Percentiles rank a stretch among this genome's conserved stretches.
phyloP scores from a whole-genome alignment of 257 asterid species.

The Prunella vulgaris region DNA sequence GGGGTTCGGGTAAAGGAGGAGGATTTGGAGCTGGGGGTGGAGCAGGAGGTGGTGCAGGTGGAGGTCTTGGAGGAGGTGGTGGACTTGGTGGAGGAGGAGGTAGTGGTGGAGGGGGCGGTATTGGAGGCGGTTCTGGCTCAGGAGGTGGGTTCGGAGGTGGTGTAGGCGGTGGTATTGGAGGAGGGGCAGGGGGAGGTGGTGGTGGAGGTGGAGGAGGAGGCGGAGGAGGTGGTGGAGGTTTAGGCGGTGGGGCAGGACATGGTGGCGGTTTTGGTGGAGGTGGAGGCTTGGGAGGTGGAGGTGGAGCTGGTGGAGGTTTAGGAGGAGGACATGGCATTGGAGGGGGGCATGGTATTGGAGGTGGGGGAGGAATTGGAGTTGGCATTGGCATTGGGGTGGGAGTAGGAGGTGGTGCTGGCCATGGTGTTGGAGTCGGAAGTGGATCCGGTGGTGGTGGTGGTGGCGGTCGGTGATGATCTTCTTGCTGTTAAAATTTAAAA shows the following conservation, averaged over 20 bases:
- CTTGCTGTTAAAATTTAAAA: not conserved
- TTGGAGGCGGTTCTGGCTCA: constrained; percentile 27
- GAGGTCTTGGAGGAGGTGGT: constrained; percentile 21
- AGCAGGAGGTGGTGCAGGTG: constrained; percentile 27
- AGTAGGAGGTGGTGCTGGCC: constrained; percentile 32
- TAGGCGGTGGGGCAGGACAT: too few relatives aligned
- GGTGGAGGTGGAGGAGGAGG: constrained; percentile 29
- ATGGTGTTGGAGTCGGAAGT: constrained; percentile 30
- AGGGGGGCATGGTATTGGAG: constrained; percentile 23
- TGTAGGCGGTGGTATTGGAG: too few relatives aligned
- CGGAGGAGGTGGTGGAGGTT: constrained; percentile 30
- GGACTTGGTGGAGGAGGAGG: constrained; percentile 32
- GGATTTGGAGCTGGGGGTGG: constrained; percentile 33
- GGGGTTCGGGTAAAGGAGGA: constrained; percentile 24
- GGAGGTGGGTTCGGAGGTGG: constrained; percentile 40
- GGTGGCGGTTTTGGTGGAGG: too few relatives aligned
- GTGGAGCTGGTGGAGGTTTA: constrained; percentile 18
- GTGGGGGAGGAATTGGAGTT: constrained; percentile 28
- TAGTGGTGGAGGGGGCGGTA: constrained; percentile 29
- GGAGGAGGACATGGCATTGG: constrained; percentile 23
- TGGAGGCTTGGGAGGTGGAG: constrained; percentile 29
- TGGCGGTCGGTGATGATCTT: constrained; percentile 25
- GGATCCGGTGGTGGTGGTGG: constrained; percentile 33
- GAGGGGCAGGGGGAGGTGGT: constrained; percentile 33
- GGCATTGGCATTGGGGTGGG: constrained; percentile 35